Conservation (phyloP, 2,329 filamentous ascomycete species). For the Penicillium sp. region DNA sequence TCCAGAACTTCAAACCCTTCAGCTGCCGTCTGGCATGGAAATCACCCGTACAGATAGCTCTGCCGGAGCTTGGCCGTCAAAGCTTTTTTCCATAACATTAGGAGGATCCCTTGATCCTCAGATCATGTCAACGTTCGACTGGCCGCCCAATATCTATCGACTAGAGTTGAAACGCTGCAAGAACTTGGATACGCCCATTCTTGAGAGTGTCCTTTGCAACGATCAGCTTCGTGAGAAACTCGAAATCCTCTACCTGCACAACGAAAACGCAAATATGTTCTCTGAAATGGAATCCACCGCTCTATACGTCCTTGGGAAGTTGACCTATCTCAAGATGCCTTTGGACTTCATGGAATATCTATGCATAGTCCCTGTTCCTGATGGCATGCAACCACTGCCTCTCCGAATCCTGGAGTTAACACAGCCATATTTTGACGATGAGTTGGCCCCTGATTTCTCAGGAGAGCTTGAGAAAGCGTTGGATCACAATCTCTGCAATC, state of each 20-base stretch:
- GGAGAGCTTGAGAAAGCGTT: not conserved
- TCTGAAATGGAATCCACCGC: not conserved
- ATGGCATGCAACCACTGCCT: not conserved
- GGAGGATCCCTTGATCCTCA: conserved; percentile 9
- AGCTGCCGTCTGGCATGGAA: conserved; percentile 1
- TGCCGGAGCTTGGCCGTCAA: conserved; percentile 12
- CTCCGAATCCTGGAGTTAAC: conserved; percentile 2
- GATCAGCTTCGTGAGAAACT: not conserved
- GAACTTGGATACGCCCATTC: not conserved
- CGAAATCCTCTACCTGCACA: not conserved
- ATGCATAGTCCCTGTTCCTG: not conserved
- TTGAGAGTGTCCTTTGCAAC: not conserved
- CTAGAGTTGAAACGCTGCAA: not conserved
- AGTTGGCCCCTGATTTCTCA: not conserved
- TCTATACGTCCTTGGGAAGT: not conserved
- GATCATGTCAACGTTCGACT: conserved; percentile 13
- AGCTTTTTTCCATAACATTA: conserved; percentile 5
- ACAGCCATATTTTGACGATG: not conserved
- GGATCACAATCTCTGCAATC: not conserved
- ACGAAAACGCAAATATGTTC: not conserved
- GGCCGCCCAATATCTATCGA: conserved; percentile 1
- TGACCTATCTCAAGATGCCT: not conserved
- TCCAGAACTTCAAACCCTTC: not conserved
- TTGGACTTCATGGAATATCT: not conserved
- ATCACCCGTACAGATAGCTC: conserved; percentile 4